Conservation (phyloP, 768 basidiomycete species). For the Pleurotus eryngii region DNA sequence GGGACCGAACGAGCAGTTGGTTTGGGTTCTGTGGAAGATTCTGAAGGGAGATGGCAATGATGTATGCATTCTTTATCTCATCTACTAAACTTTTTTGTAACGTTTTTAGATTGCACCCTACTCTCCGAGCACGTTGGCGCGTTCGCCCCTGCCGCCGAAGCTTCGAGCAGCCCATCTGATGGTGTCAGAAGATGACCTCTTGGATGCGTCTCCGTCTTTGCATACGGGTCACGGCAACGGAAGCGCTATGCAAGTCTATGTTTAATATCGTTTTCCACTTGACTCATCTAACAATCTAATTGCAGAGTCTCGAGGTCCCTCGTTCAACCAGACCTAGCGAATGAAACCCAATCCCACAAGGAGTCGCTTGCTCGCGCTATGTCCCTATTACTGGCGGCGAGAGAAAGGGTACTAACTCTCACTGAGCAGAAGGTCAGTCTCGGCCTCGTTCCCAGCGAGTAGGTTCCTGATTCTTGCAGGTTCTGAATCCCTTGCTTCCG, state of each 20-base stretch:
- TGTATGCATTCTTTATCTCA: conserved; percentile 31
- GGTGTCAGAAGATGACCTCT: conserved; percentile 51
- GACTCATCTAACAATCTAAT: background rate
- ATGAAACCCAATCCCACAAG: conserved; percentile 42
- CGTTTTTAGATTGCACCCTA: conserved; percentile 69
- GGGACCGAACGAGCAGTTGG: conserved; percentile 70
- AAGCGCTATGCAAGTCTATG: conserved; percentile 41
- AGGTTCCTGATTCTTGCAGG: conserved; percentile 27
- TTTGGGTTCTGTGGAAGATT: conserved; percentile 88
- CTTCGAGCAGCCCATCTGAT: conserved; percentile 69
- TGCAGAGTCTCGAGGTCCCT: background rate
- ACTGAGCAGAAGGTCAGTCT: conserved; percentile 68
- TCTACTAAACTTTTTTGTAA: background rate
- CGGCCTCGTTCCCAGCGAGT: background rate
- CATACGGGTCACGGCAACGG: conserved; percentile 40
- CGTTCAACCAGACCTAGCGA: conserved; percentile 3
- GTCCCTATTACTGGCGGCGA: conserved; percentile 64
- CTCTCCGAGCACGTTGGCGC: conserved; percentile 70
- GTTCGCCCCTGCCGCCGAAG: conserved; percentile 73
- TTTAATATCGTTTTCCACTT: background rate
- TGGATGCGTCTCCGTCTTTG: background rate
- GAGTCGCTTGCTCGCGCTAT: conserved; percentile 61
- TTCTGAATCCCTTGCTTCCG: conserved; percentile 48
- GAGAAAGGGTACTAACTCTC: conserved; percentile 69
- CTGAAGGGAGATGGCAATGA: conserved; percentile 80